Conservation (phyloP, 2,329 filamentous ascomycete species). For the Chrysosphaeria jannelii region DNA sequence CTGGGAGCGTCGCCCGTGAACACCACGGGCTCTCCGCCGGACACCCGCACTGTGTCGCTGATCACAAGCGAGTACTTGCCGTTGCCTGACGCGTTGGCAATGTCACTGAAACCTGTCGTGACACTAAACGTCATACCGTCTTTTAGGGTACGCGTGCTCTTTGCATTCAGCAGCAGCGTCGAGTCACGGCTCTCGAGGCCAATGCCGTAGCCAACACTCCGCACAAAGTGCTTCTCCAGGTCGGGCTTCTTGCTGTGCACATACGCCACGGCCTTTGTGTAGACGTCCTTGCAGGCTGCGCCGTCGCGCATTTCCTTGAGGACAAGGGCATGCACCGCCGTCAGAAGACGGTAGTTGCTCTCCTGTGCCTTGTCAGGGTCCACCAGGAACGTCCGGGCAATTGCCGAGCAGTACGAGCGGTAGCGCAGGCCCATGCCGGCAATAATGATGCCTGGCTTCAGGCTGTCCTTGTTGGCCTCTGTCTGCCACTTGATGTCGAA, state of each 20-base stretch:
- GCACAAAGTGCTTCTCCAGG: slow-evolving; percentile 78
- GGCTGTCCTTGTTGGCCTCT: slow-evolving; percentile 48
- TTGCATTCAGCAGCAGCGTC: slow-evolving; percentile 59
- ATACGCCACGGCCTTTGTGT: slow-evolving; percentile 53
- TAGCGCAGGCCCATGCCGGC: slow-evolving; percentile 79
- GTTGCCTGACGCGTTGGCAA: slow-evolving; percentile 62
- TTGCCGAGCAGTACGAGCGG: slow-evolving; percentile 79
- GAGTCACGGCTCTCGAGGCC: slow-evolving; percentile 74
- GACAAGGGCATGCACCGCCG: slow-evolving; percentile 61
- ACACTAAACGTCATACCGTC: slow-evolving; percentile 94
- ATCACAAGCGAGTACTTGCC: slow-evolving; percentile 86
- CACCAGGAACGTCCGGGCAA: slow-evolving; percentile 81
- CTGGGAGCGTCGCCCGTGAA: slow-evolving; percentile 85
- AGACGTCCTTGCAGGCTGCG: slow-evolving; percentile 63
- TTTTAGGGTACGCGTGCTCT: slow-evolving; percentile 56
- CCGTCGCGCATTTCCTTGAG: slow-evolving; percentile 79
- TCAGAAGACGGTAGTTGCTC: slow-evolving; percentile 69
- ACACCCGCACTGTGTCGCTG: slow-evolving; percentile 79
- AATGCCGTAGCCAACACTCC: slow-evolving; percentile 73
- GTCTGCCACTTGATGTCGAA: slow-evolving; percentile 66
- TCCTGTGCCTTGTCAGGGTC: slow-evolving; percentile 94
- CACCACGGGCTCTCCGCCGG: slow-evolving; percentile 44
- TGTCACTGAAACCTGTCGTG: slow-evolving; percentile 66
- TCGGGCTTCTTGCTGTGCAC: slow-evolving; percentile 83
- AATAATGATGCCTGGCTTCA: slow-evolving; percentile 83